Conservation (phyloP, 75 land plant species). For the Pinus tabuliformis region DNA sequence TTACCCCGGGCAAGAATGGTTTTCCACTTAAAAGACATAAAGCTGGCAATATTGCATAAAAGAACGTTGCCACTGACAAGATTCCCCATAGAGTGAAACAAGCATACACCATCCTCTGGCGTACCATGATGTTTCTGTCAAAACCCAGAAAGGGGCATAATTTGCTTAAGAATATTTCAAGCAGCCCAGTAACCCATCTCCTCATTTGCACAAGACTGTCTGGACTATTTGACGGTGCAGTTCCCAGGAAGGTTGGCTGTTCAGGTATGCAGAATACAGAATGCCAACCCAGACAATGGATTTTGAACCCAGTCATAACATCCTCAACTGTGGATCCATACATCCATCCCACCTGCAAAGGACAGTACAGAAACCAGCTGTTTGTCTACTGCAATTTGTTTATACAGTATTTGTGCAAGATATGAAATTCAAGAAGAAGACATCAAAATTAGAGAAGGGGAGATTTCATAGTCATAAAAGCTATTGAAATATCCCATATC, state of each 20-base stretch:
- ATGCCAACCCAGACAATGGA: constrained; percentile 38
- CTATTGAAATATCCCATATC: too few relatives aligned
- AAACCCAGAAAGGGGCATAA: constrained; percentile 14
- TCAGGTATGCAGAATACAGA: constrained; percentile 13
- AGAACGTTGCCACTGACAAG: constrained; percentile 13
- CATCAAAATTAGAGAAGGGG: not conserved
- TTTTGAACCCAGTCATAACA: constrained; percentile 26
- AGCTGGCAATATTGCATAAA: constrained; percentile 23
- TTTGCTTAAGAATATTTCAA: constrained; percentile 21
- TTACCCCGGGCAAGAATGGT: too few relatives aligned
- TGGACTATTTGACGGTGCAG: constrained; percentile 17
- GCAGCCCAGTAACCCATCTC: constrained; percentile 42
- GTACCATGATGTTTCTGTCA: not conserved
- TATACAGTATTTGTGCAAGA: not conserved
- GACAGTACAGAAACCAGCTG: not conserved
- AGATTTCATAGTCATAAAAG: not conserved
- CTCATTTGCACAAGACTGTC: constrained; percentile 25
- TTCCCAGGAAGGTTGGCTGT: constrained; percentile 33
- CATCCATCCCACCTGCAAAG: constrained; percentile 36
- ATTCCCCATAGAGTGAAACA: constrained; percentile 8
- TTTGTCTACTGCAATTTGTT: not conserved
- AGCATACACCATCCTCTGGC: constrained; percentile 25
- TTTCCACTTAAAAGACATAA: constrained; percentile 22
- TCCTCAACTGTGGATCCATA: constrained; percentile 48
- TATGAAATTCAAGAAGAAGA: too few relatives aligned